These are phyloP conservation scores for Colletotrichum lupini DNA, from an alignment of 2,329 filamentous ascomycete genomes.

Conservation along the genomic window DNA sequence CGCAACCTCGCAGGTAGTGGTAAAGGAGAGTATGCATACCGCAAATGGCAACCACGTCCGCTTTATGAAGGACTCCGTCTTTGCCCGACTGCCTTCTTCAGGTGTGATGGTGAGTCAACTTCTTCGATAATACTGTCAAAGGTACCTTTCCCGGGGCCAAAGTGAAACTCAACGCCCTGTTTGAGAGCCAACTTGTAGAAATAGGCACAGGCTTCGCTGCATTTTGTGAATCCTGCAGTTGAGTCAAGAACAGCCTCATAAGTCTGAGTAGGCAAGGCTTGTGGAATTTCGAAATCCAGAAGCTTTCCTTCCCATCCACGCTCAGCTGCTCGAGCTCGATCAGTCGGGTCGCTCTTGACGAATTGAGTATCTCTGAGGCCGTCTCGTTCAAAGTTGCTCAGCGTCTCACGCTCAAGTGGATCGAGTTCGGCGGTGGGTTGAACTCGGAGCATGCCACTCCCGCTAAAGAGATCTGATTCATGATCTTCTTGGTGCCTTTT, in stretches of 20 bases:
- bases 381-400: constrained; percentile 40
- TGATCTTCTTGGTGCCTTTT: neutral
- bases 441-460: constrained; percentile 42
- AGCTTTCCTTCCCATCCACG: constrained; percentile 39
- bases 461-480: constrained; percentile 34
- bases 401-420: constrained; percentile 39
- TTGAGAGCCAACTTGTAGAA: constrained; percentile 36
- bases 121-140: constrained; percentile 40
- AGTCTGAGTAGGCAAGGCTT: neutral
- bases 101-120: neutral
- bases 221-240: constrained; percentile 39
- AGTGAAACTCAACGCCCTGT: constrained; percentile 41
- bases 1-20: neutral
- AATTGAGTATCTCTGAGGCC: constrained; percentile 40
- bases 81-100: constrained; percentile 45
- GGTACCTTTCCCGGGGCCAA: constrained; percentile 40
- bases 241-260: constrained; percentile 42
- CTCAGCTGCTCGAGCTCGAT: constrained; percentile 35
- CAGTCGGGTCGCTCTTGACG: constrained; percentile 36
- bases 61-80: constrained; percentile 47
- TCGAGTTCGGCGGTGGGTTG: constrained; percentile 38
- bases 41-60: constrained; percentile 50
- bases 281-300: constrained; percentile 40
- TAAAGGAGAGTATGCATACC: constrained; percentile 40
- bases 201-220: constrained; percentile 39